Percentiles rank a stretch among this genome's conserved stretches.
Evolutionary conservation across 2,329 filamentous ascomycete species (phyloP).

Genomic region (Exophiala oligosperma): DNA sequence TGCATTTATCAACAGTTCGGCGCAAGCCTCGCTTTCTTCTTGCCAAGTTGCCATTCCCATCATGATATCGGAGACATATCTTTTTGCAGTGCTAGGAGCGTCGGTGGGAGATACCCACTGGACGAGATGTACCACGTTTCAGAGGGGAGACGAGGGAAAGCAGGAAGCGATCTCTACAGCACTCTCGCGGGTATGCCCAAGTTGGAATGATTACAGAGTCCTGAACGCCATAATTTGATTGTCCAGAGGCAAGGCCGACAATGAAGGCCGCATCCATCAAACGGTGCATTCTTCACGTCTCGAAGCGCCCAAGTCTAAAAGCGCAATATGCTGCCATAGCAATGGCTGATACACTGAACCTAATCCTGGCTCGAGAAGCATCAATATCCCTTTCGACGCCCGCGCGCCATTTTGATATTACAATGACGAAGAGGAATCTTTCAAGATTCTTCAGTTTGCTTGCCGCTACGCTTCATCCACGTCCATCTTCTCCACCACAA

Average conservation of each 20-base stretch:
- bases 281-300: too few relatives aligned
- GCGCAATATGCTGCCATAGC: too few relatives aligned
- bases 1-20: not conserved
- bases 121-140: too few relatives aligned
- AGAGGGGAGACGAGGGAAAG: not conserved
- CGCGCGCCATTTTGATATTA: slow-evolving; percentile 9
- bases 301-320: too few relatives aligned
- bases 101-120: too few relatives aligned
- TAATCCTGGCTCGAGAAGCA: not conserved
- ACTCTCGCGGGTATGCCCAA: not conserved
- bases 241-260: too few relatives aligned
- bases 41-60: too few relatives aligned
- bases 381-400: not conserved
- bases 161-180: not conserved
- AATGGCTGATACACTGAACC: not conserved
- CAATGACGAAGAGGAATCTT: not conserved
- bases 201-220: not conserved
- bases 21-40: too few relatives aligned
- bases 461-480: slow-evolving; percentile 47
- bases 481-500: slow-evolving; percentile 64
- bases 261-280: too few relatives aligned
- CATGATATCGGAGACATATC: too few relatives aligned
- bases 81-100: too few relatives aligned
- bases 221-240: not conserved
- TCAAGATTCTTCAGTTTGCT: not conserved